Base-by-base conservation (phyloP, 768 basidiomycete genomes). In the Lentinula lateritia region DNA sequence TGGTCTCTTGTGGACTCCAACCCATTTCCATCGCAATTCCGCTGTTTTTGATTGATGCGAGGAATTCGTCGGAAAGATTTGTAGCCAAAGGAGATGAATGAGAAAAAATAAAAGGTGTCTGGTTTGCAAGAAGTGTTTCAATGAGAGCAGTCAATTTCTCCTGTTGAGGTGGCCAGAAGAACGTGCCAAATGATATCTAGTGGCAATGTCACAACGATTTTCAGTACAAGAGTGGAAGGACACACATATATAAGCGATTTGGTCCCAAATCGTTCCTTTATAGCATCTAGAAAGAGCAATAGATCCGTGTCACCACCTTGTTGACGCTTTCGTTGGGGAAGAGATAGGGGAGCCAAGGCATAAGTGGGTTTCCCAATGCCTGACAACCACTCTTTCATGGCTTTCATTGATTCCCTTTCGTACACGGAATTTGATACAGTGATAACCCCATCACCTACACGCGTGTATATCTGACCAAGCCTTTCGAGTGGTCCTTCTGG, bases 121-220 rank as follows among this genome's bases (percentile, higher is more conserved):
- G 34, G 32, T 38, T 52, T 2, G 50, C 48, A 28, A 60, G 7
- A 8, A 60, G 48, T 6, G 28, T 45, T 15, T 60, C 59, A 6
- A 60, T 50, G n/a, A 60, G 15, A n/a, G 38, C 59, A 9, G n/a
- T 8, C 34, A 60, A 18, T 20, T 60, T 60, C 10, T 52, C 50
- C 9, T 16, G 59, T 50, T 52, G 6, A 23, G 48, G 35, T 6
- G 59, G 59, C 59, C 59, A 60, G 50, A 41, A 60, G 8, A 60
- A 34, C 10, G 59, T 60, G 32, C 59, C 59, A 23, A 60, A 60
- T 3, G 59, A 60, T 28, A 60, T 60, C 59, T 60, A 20, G 43
- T 20, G 20, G 18, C n/a, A 13, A 13, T 20, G 6, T 32, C 23
- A 36, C 23, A 36, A 7, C 15, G 28, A 16, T 20, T 34, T 6